Evolutionary conservation across 2,329 filamentous ascomycete genomes (phyloP), one percentile per base, ranked within the genome.

Genomic region (Pseudogymnoascus verrucosus): DNA sequence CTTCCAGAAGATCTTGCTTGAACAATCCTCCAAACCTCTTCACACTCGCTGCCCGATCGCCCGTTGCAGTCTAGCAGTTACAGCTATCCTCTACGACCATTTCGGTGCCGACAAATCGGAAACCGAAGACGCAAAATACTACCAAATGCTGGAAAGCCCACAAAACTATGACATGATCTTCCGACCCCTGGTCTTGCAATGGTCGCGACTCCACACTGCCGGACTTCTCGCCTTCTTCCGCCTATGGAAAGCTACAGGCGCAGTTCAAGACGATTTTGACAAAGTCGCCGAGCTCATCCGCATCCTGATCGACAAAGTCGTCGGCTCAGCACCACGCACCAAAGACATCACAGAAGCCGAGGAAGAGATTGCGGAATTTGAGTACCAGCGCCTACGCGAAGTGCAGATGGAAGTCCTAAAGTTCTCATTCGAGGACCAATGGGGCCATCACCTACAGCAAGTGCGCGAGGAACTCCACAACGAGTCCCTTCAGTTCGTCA

Each of bases 391-490:
- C 40, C 80, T 98, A 63, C 85, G 95, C 61, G 87, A 92, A 71
- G 79, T 96, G 63, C 95, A 99, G 76, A 97, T 98, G 92, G 90
- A 96, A 69, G 81, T 97, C 10, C 80, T 98, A 4, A 91, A 96
- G 73, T 80, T 95, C 67, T 90, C 91, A 0, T 98, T 98, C 72
- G 93, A 98, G 74, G 91, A 96, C 73, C 90, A 90, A 60, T 99
- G 95, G 95, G 93, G 93, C 11, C 85, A 90, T 66, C 92, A 98
- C 76, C 81, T 99, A 28, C 85, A 85, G 67, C 91, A 95, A 76
- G 90, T 96, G n/a, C 89, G 92, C 36, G 91, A 97, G 63, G 91
- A 96, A 74, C 82, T 98, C 51, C 89, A 91, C 69, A 87, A 93
- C 70, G 95, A 99, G 75, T 92, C 93, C 10, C 78, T 97, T 62